These are phyloP conservation scores for Batkoa obscura DNA, from an alignment of 371 early-diverging fungal species.

Conservation along the genomic window DNA sequence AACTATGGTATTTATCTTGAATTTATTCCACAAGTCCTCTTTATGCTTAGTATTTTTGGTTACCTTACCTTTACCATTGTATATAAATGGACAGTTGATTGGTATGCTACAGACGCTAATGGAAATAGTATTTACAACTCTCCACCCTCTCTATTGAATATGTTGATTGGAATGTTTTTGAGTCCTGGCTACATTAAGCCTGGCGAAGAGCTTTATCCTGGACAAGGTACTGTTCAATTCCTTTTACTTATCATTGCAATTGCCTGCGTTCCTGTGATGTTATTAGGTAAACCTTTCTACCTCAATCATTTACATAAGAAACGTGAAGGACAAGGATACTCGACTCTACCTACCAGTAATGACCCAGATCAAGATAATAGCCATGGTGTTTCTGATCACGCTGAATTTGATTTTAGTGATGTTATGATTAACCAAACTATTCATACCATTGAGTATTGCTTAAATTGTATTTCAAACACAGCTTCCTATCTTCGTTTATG, in stretches of 20 bases:
- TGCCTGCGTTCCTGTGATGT: slow-evolving; percentile 97
- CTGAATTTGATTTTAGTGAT: slow-evolving; percentile 60
- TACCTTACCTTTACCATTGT: slow-evolving; percentile 86
- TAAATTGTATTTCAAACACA: slow-evolving; percentile 97
- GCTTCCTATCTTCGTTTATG: slow-evolving; percentile 99
- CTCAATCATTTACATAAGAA: slow-evolving; percentile 61
- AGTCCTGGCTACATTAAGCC: slow-evolving; percentile 74
- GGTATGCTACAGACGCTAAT: slow-evolving; percentile 47
- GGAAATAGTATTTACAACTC: slow-evolving; percentile 45
- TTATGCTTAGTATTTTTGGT: slow-evolving; percentile 87
- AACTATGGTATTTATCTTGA: slow-evolving; percentile 64
- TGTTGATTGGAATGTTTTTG: slow-evolving; percentile 98
- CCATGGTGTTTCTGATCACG: not conserved
- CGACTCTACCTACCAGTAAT: slow-evolving; percentile 27
- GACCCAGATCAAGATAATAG: slow-evolving; percentile 23
- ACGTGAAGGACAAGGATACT: slow-evolving; percentile 52
- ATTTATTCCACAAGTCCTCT: slow-evolving; percentile 89
- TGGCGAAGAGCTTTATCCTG: slow-evolving; percentile 54
- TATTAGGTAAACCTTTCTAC: slow-evolving; percentile 85
- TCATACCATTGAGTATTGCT: slow-evolving; percentile 98
- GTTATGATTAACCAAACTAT: slow-evolving; percentile 93
- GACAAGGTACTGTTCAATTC: slow-evolving; percentile 79
- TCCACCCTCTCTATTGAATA: slow-evolving; percentile 92
- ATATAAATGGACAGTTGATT: slow-evolving; percentile 93
- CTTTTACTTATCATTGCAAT: slow-evolving; percentile 70